Evolutionary conservation across 1,284 basidiomycete genomes (phyloP), one percentile per base, ranked within the genome.

Genomic region (Cystobasidium sp.): DNA sequence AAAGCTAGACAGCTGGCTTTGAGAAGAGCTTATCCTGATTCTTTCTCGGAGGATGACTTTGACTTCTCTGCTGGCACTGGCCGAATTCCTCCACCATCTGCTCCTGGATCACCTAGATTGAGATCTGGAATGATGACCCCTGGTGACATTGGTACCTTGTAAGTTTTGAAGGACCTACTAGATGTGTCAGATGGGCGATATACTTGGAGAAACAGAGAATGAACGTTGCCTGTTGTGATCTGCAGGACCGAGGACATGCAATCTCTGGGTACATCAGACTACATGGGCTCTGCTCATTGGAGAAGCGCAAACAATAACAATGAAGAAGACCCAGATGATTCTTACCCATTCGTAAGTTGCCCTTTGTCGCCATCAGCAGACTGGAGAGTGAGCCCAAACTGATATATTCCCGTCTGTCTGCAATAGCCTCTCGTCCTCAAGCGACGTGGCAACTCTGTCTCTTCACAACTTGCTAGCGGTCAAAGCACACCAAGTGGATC

Each of bases 1-100:
- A 99, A 97, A 85, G 92, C 93, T 47, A 86, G 96, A 64, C 94
- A 97, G 84, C 86, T 98, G 71, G 94, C 94, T 37, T 86, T 99
- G 69, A 86, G 96, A 77, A 86, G 96, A 62, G 96, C 96, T 12
- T 98, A 99, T 83, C 96, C 96, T 0, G 94, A 98, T 80, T 89
- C 91, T 74, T 99, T 97, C 84, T 88, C 85, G 75, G 85, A 86
- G 76, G 85, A 86, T 75, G 89, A 89, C 76, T 88, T 88, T 69
- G 89, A 90, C 81, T 87, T 86, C 73, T 81, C 82, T 77, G 83
- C 83, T 46, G 88, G 90, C 39, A 86, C 90, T 64, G 87, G 90
- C 82, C 87, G 90, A 78, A 83, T 87, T 74, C 84, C 84, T 9
- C 85, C 87, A 68, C 88, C 91, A 2, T 92, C 90, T 75, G 90